Base-by-base conservation (phyloP, 139 green algal species). In the Penium margaritaceum region DNA sequence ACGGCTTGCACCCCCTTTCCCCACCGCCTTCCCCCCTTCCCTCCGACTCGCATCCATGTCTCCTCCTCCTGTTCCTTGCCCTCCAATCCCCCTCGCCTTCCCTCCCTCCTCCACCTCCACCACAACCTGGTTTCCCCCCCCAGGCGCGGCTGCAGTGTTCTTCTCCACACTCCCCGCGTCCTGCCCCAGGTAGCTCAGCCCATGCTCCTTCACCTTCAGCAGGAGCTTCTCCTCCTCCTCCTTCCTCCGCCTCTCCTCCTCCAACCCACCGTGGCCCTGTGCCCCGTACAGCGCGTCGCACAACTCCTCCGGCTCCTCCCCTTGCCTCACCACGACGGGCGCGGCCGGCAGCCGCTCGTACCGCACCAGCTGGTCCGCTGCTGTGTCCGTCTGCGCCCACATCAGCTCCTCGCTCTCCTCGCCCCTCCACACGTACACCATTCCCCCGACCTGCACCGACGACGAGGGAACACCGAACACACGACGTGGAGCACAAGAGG, bases 301-400 rank as follows among this genome's bases (percentile, higher is more conserved):
- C n/a, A 60, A 60, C 24, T 24, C 51, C 6, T 60, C 24, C 51
- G 51, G 51, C 51, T 60, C 51, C 15, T 60, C 24, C 9, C 51
- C 51, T 24, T 60, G 51, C 1, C 30, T n/a, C 24, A 60, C 15
- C 5, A 29, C 24, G 4, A 24, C 29, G 5, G 51, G 14, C 15
- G 51, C 15, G 12, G 51, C 70, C 67, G 58, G 19, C 58, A 76
- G n/a, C 12, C 34, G 32, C 65, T 79, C 72, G 38, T 79, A 79
- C 15, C 65, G 63, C 63, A 70, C 37, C 34, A 79, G 37, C 72
- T 79, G 72, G 1, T 71, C 47, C 43, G 72, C 72, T 7, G 65
- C 65, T 5, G 5, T 14, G 14, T 78, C 67, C 32, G 41, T 67
- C 30, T 55, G 39, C n/a, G n/a, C 21, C 54, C 17, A 21, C 34